Evolutionary conservation across 345 rosid species (phyloP).

Genomic region (Diplotaxis tenuifolia): DNA sequence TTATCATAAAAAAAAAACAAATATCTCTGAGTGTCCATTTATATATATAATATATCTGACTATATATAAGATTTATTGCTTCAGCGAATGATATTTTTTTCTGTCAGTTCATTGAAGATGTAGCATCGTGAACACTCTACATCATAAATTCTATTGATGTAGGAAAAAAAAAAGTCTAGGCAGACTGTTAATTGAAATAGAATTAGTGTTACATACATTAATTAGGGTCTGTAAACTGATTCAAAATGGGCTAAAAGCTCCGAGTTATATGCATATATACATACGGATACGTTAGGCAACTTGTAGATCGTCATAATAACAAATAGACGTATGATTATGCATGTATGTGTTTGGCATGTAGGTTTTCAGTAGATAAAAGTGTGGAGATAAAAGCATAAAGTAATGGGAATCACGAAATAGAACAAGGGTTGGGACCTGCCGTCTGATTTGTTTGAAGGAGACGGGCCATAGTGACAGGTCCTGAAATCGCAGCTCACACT

Average conservation of each 20-base stretch:
- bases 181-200: no score
- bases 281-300: constrained; percentile 1
- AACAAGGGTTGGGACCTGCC: constrained; percentile 41
- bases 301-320: background rate
- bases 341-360: no score
- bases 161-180: no score
- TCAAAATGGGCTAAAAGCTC: background rate
- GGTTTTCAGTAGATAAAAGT: no score
- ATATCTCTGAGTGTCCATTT: background rate
- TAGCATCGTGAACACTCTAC: background rate
- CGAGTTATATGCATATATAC: background rate
- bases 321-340: constrained; percentile 5
- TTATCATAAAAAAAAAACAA: background rate
- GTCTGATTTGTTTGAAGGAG: constrained; percentile 34
- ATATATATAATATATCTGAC: background rate
- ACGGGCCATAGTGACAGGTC: constrained; percentile 38
- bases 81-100: background rate
- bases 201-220: background rate
- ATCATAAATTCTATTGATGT: no score
- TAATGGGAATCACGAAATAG: constrained; percentile 44
- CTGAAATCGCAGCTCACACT: constrained; percentile 37
- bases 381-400: constrained; percentile 26
- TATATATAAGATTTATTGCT: background rate
- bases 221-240: background rate
- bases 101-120: background rate